Evolutionary conservation across 148 eudicot genomes (phyloP).

Genomic region (Rhododendron simsii): DNA sequence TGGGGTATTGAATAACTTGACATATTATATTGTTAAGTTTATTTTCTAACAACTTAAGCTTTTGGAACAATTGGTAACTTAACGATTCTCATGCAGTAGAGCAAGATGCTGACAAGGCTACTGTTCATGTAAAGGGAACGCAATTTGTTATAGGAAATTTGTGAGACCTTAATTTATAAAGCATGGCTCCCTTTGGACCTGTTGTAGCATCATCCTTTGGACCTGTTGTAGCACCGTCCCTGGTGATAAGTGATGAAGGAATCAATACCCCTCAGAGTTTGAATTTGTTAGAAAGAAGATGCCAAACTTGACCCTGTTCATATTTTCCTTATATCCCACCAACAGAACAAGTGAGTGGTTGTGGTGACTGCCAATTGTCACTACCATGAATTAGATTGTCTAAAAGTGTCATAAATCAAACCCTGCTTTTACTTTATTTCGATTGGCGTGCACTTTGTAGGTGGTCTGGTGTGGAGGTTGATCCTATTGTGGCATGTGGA

Average conservation of each 20-base stretch:
- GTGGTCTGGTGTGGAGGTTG: constrained; percentile 15
- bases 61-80: neutral
- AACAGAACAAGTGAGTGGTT: neutral
- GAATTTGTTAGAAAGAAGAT: neutral
- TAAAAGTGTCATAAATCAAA: neutral
- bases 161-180: neutral
- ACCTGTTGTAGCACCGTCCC: neutral
- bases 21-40: neutral
- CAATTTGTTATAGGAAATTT: neutral
- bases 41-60: neutral
- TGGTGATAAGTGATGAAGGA: neutral
- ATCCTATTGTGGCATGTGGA: constrained; percentile 31
- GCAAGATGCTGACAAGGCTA: neutral
- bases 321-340: neutral
- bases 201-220: neutral
- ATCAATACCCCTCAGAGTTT: neutral
- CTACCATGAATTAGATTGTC: neutral
- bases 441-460: neutral
- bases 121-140: neutral
- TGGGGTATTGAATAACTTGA: no score
- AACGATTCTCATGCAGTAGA: neutral
- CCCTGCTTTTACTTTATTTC: neutral
- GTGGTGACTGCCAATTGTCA: neutral
- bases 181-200: neutral
- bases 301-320: neutral